A percentile compares a stretch with the other conserved stretches of the same genome.
These are phyloP conservation scores for Kwoniella pini DNA, from an alignment of 768 basidiomycete species.

Conservation along the genomic window DNA sequence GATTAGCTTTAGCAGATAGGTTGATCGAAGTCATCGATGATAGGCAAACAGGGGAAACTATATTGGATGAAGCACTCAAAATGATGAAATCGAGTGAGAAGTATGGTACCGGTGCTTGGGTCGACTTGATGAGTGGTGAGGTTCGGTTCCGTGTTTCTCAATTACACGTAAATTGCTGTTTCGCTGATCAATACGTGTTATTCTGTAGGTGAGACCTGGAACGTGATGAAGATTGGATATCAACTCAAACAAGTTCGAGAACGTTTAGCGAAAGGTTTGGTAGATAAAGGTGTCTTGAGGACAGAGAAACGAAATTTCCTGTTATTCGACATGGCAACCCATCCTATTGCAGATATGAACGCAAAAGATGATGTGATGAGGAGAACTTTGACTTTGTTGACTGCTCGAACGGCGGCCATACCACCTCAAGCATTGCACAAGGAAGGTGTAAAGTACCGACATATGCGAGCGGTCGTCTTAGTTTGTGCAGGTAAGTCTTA, in stretches of 20 bases:
- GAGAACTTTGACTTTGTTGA: slow-evolving; percentile 75
- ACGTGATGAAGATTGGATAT: slow-evolving; percentile 99
- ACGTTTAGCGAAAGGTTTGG: slow-evolving; percentile 91
- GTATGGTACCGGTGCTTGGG: slow-evolving; percentile 86
- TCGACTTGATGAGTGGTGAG: slow-evolving; percentile 90
- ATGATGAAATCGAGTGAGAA: slow-evolving; percentile 85
- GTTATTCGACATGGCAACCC: slow-evolving; percentile 99
- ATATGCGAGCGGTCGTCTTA: slow-evolving; percentile 75
- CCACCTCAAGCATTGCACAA: slow-evolving; percentile 70
- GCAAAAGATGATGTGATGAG: slow-evolving; percentile 81
- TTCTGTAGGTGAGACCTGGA: slow-evolving; percentile 90
- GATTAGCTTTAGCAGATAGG: slow-evolving; percentile 75
- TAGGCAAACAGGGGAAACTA: slow-evolving; percentile 89
- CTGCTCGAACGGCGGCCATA: slow-evolving; percentile 76
- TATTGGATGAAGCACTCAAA: slow-evolving; percentile 90
- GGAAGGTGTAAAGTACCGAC: slow-evolving; percentile 77
- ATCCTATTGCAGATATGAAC: slow-evolving; percentile 90
- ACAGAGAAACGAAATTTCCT: slow-evolving; percentile 99
- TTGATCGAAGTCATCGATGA: slow-evolving; percentile 90
- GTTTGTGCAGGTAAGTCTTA: slow-evolving; percentile 66
- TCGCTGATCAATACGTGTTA: too few species aligned
- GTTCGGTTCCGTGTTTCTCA: too few species aligned
- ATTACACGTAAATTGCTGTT: too few species aligned
- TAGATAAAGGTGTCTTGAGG: slow-evolving; percentile 97
- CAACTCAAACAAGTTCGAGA: slow-evolving; percentile 98